phyloP scores from a whole-genome alignment of 345 rosid species.

The Moricandia arvensis region DNA sequence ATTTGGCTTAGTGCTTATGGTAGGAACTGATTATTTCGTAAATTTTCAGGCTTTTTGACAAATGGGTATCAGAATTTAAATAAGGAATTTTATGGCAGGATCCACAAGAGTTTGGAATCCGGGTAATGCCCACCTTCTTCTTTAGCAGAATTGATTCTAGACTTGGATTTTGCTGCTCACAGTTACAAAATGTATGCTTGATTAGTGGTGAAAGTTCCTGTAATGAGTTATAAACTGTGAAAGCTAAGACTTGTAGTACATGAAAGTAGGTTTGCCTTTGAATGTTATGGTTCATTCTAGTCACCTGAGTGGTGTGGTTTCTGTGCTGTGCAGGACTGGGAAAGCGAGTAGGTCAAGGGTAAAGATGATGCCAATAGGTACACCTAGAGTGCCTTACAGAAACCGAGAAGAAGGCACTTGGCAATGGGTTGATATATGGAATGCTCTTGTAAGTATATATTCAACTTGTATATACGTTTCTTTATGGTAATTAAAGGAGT shows the following conservation, averaged over 20 bases:
- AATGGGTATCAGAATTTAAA: conserved; percentile 56
- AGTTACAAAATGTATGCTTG: not conserved
- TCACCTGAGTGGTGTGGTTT: not conserved
- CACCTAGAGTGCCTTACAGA: conserved; percentile 74
- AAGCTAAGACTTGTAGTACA: not conserved
- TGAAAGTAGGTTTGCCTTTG: not conserved
- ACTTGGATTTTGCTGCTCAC: not conserved
- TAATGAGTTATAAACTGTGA: not conserved
- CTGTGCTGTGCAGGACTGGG: conserved; percentile 39
- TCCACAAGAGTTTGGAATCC: conserved; percentile 63
- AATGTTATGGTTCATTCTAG: not conserved
- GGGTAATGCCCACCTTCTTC: conserved; percentile 43
- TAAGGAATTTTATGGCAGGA: conserved; percentile 67
- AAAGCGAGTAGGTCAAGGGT: conserved; percentile 53
- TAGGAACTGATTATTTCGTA: conserved; percentile 18
- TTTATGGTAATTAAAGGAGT: not conserved
- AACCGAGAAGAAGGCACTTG: conserved; percentile 75
- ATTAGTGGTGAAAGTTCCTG: not conserved
- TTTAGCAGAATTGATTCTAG: not conserved
- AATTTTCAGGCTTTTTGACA: conserved; percentile 45
- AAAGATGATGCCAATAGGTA: conserved; percentile 83
- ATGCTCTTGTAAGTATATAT: conserved; percentile 66
- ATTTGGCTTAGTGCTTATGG: not conserved
- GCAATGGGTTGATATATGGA: conserved; percentile 93
- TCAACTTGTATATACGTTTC: not conserved